Evolutionary conservation across 805 yeast species (phyloP).

Genomic region (Yamadazyma akitaensis): DNA sequence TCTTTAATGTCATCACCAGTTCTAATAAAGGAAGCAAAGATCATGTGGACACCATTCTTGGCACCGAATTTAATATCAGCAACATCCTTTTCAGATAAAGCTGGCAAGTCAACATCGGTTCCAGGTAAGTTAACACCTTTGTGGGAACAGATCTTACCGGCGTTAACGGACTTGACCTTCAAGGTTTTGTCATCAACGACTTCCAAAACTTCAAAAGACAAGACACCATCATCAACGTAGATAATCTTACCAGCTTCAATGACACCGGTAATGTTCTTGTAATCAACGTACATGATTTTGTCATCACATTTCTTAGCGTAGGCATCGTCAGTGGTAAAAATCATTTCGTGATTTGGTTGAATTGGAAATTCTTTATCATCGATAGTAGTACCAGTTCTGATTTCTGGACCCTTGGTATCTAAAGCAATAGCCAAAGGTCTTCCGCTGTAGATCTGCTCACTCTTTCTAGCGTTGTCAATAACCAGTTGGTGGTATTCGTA

Average conservation of each 20-base stretch:
- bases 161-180: slow-evolving; percentile 85
- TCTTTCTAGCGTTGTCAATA: slow-evolving; percentile 92
- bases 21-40: slow-evolving; percentile 98
- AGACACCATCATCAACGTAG: slow-evolving; percentile 96
- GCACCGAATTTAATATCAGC: slow-evolving; percentile 93
- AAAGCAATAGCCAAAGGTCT: slow-evolving; percentile 98
- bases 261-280: slow-evolving; percentile 94
- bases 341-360: slow-evolving; percentile 83
- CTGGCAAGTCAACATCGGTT: slow-evolving; percentile 98
- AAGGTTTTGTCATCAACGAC: slow-evolving; percentile 75
- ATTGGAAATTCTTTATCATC: slow-evolving; percentile 81
- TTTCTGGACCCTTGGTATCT: slow-evolving; percentile 99
- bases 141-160: slow-evolving; percentile 94
- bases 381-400: slow-evolving; percentile 94
- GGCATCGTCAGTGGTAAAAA: slow-evolving; percentile 84
- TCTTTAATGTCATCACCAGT: slow-evolving; percentile 84
- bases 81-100: slow-evolving; percentile 94
- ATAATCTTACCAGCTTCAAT: slow-evolving; percentile 84
- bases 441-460: slow-evolving; percentile 86
- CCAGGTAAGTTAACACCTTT: slow-evolving; percentile 99
- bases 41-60: slow-evolving; percentile 95
- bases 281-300: slow-evolving; percentile 84
- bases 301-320: slow-evolving; percentile 72
- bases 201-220: slow-evolving; percentile 89
- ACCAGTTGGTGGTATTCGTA: slow-evolving; percentile 97